Percentiles rank a stretch among this genome's conserved stretches.
Conservation (phyloP, 495 filamentous ascomycete species). For the Pyronema domesticum region DNA sequence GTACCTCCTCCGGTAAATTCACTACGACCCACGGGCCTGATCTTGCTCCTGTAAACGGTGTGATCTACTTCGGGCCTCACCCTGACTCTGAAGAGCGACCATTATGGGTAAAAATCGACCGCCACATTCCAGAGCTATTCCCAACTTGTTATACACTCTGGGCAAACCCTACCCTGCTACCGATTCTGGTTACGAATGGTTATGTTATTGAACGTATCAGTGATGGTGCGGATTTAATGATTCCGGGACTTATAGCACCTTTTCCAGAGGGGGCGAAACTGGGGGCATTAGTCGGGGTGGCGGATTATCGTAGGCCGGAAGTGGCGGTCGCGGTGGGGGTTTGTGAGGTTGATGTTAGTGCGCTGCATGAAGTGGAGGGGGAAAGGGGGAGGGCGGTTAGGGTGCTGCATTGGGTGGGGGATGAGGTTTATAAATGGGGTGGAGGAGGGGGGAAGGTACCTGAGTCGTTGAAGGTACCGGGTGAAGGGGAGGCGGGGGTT, state of each 20-base stretch:
- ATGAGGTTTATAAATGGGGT: slow-evolving; percentile 52
- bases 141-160: slow-evolving; percentile 56
- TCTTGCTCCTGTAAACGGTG: slow-evolving; percentile 44
- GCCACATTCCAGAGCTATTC: slow-evolving; percentile 27
- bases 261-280: slow-evolving; percentile 45
- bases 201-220: slow-evolving; percentile 47
- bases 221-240: slow-evolving; percentile 58
- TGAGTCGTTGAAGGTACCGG: slow-evolving; percentile 34
- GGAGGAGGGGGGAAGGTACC: slow-evolving; percentile 35
- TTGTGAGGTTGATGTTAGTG: slow-evolving; percentile 48
- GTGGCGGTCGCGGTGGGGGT: slow-evolving; percentile 48
- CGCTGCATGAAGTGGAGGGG: slow-evolving; percentile 40
- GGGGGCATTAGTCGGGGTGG: slow-evolving; percentile 47
- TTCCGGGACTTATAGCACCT: slow-evolving; percentile 51
- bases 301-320: slow-evolving; percentile 39
- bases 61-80: slow-evolving; percentile 46
- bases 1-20: slow-evolving; percentile 45
- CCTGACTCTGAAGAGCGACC: slow-evolving; percentile 39
- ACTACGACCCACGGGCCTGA: slow-evolving; percentile 52
- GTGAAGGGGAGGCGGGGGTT: slow-evolving; percentile 21
- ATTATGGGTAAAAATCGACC: slow-evolving; percentile 45
- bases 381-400: slow-evolving; percentile 50
- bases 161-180: slow-evolving; percentile 43
- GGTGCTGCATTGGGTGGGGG: slow-evolving; percentile 53
- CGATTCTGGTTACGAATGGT: slow-evolving; percentile 44